Conservation (phyloP, 441 rosid genomes). For the Macaranga tanarius region DNA sequence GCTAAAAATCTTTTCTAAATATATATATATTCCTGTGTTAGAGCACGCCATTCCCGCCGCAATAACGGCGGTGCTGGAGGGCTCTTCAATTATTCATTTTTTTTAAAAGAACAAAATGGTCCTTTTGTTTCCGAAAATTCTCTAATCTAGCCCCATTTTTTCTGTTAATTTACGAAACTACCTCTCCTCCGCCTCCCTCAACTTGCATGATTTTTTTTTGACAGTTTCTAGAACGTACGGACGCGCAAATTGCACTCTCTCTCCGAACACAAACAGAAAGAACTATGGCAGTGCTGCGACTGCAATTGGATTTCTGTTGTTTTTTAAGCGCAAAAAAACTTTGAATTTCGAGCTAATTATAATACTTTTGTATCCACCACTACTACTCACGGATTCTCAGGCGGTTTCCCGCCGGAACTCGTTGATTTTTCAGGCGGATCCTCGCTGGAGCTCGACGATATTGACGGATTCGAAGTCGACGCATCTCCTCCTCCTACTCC, state of each 20-base stretch:
- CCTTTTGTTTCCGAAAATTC: conserved; percentile 17
- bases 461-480: conserved; percentile 57
- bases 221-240: conserved; percentile 38
- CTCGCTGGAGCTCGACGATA: conserved; percentile 79
- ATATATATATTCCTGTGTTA: not conserved
- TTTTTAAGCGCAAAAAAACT: conserved; percentile 15
- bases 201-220: conserved; percentile 33
- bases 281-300: not conserved
- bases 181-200: conserved; percentile 18
- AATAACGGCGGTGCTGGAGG: conserved; percentile 57
- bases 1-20: no score
- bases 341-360: conserved; percentile 23
- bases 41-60: conserved; percentile 70
- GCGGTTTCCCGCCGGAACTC: conserved; percentile 61
- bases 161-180: conserved; percentile 40
- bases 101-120: not conserved
- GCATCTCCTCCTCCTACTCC: conserved; percentile 33
- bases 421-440: conserved; percentile 70
- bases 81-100: conserved; percentile 22
- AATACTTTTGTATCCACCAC: conserved; percentile 17
- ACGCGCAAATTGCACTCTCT: conserved; percentile 32
- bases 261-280: not conserved
- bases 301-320: not conserved
- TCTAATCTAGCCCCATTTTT: conserved; percentile 33
- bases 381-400: conserved; percentile 85